phyloP scores from a whole-genome alignment of 345 rosid genomes.

The Brassica carinata region DNA sequence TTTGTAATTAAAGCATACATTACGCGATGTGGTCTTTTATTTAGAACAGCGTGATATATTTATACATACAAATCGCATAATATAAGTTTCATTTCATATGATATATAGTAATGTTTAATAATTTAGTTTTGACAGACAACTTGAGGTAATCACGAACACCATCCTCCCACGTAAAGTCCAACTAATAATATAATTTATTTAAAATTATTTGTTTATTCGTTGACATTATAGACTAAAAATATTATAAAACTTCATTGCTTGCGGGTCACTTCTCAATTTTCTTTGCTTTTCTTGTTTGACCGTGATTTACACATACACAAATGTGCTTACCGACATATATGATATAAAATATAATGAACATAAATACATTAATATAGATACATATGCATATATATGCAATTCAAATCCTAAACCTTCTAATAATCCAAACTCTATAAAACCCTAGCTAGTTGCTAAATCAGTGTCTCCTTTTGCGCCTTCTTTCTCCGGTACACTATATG shows the following conservation, averaged over 20 bases:
- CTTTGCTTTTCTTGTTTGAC: slow-evolving; percentile 40
- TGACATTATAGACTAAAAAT: slow-evolving; percentile 16
- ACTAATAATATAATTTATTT: not conserved
- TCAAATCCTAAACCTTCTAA: not conserved
- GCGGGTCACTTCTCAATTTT: slow-evolving; percentile 31
- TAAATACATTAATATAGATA: not conserved
- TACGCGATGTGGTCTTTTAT: not conserved
- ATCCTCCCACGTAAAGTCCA: slow-evolving; percentile 37
- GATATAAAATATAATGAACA: not conserved
- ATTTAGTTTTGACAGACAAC: slow-evolving; percentile 29
- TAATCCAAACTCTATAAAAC: slow-evolving; percentile 11
- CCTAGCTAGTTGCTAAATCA: not conserved
- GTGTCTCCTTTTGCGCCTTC: not conserved
- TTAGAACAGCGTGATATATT: not conserved
- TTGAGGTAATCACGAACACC: slow-evolving; percentile 29
- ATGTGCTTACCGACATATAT: not conserved
- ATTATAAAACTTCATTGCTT: slow-evolving; percentile 25
- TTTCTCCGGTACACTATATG: slow-evolving; percentile 1
- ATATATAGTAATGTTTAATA: slow-evolving; percentile 1
- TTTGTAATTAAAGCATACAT: not conserved
- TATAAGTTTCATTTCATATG: not conserved
- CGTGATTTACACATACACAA: slow-evolving; percentile 21
- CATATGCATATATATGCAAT: not conserved
- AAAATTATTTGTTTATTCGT: not conserved
- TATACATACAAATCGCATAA: not conserved